A percentile compares a stretch with the other conserved stretches of the same genome.
phyloP scores from a whole-genome alignment of 2,329 filamentous ascomycete genomes.

The Leptoxyphium fumago region DNA sequence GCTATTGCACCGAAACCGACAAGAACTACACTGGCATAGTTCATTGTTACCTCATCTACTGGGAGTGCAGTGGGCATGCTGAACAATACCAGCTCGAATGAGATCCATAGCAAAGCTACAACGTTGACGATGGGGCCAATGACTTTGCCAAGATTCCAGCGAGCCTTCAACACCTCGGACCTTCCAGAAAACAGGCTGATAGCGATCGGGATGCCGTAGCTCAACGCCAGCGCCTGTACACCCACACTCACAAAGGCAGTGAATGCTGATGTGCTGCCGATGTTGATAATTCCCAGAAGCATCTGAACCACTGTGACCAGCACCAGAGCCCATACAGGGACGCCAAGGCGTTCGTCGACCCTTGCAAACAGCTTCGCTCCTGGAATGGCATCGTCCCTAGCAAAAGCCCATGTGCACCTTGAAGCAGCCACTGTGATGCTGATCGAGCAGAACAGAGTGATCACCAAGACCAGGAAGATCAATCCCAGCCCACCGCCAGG shows the following conservation, averaged over 20 bases:
- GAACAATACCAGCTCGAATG: conserved; percentile 28
- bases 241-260: conserved; percentile 39
- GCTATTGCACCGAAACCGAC: conserved; percentile 38
- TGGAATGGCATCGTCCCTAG: conserved; percentile 30
- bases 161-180: conserved; percentile 7
- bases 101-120: conserved; percentile 14
- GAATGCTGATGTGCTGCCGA: conserved; percentile 34
- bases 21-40: conserved; percentile 44
- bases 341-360: conserved; percentile 22
- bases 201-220: conserved; percentile 41
- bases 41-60: conserved; percentile 38
- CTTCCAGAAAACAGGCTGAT: conserved; percentile 34
- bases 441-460: conserved; percentile 40
- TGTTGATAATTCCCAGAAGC: conserved; percentile 35
- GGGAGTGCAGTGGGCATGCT: conserved; percentile 39
- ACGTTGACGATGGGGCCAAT: conserved; percentile 11
- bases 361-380: conserved; percentile 22
- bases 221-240: conserved; percentile 41
- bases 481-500: conserved; percentile 33
- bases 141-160: conserved; percentile 7
- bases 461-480: conserved; percentile 34
- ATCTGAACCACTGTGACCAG: conserved; percentile 33
- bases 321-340: conserved; percentile 28
- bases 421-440: conserved; percentile 38
- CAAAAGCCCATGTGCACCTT: conserved; percentile 31